Base-by-base conservation (phyloP, 192 early-diverging fungal species). In the Linderina pennispora region DNA sequence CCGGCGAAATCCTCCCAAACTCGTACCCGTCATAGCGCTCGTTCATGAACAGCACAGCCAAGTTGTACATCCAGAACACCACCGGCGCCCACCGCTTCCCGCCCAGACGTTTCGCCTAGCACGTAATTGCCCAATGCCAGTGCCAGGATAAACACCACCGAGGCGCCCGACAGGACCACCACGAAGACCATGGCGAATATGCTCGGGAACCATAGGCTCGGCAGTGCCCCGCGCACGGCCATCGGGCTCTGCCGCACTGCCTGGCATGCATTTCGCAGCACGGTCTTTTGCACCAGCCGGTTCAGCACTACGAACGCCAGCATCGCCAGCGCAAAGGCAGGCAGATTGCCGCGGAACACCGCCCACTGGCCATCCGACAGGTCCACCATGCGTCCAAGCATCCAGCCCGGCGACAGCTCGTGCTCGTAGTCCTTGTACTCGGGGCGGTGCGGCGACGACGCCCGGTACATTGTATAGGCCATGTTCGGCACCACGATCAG, bases 51-150 rank as follows among this genome's bases (percentile, higher is more conserved):
- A 98, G 59, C 37, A 95, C 62, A 2, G 51, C 74, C 23, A 98
- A 32, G 45, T 84, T 91, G 52, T 84, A 94, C 6, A 74, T 58
- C 96, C 96, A 98, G 11, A 85, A 80, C 10, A 88, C 36, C 1
- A 67, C 36, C 0, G 89, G 88, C 24, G 79, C 85, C 58, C 64
- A 60, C 13, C 51, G 49, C 1, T 70, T 69, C 0, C 77, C 74
- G 39, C 76, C 73, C 11, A 80, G 45, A 7, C 48, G 1, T n/a
- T 23, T 72, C 77, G 4, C 84, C 76, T 2, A 92, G 69, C 3
- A 55, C 32, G 62, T 81, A 98, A 61, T 88, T 94, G 8, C 75
- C 53, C 1, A 42, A 46, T 5, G 83, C 47, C 16, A 96, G 65
- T 2, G 58, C 45, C 3, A 84, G 36, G 8, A 97, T 86, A 50